Percentiles rank a stretch among this genome's conserved stretches.
Evolutionary conservation across 345 rosid genomes (phyloP).

Genomic region (Eutrema yunnanense): DNA sequence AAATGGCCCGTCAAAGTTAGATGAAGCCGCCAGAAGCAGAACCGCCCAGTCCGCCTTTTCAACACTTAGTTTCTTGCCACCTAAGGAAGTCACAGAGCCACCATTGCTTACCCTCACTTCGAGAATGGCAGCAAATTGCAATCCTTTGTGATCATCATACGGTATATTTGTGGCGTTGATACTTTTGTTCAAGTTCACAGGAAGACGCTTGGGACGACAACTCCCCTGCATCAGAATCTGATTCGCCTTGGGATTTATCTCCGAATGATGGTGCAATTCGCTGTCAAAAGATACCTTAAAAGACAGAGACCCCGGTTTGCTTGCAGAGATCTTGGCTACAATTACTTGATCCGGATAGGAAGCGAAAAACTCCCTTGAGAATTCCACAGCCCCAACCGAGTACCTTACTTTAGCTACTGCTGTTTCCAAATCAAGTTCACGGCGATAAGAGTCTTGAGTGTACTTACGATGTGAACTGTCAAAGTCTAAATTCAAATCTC

Average conservation of each 20-base stretch:
- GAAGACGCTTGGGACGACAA: slow-evolving; percentile 65
- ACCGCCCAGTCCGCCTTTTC: slow-evolving; percentile 76
- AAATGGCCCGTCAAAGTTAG: slow-evolving; percentile 85
- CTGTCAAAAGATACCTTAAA: slow-evolving; percentile 64
- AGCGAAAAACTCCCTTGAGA: slow-evolving; percentile 64
- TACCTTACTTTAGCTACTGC: slow-evolving; percentile 69
- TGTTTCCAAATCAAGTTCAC: slow-evolving; percentile 87
- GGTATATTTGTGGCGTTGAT: slow-evolving; percentile 27
- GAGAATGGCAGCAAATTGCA: slow-evolving; percentile 62
- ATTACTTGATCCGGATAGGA: slow-evolving; percentile 69
- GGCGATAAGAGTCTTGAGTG: slow-evolving; percentile 53
- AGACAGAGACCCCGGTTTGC: slow-evolving; percentile 57
- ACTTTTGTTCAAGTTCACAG: slow-evolving; percentile 35
- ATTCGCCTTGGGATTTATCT: slow-evolving; percentile 36
- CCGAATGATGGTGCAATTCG: slow-evolving; percentile 47
- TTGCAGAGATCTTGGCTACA: slow-evolving; percentile 57
- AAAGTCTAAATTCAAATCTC: slow-evolving; percentile 76
- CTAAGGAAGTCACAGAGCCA: slow-evolving; percentile 43
- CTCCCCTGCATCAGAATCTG: slow-evolving; percentile 63
- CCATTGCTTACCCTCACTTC: slow-evolving; percentile 57
- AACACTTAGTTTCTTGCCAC: slow-evolving; percentile 61
- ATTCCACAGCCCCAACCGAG: slow-evolving; percentile 52
- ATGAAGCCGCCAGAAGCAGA: slow-evolving; percentile 50
- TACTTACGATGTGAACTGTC: slow-evolving; percentile 62
- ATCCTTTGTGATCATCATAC: slow-evolving; percentile 49